phyloP scores from a whole-genome alignment of 352 stramenopile genomes.

The Phytophthora agathidicida region DNA sequence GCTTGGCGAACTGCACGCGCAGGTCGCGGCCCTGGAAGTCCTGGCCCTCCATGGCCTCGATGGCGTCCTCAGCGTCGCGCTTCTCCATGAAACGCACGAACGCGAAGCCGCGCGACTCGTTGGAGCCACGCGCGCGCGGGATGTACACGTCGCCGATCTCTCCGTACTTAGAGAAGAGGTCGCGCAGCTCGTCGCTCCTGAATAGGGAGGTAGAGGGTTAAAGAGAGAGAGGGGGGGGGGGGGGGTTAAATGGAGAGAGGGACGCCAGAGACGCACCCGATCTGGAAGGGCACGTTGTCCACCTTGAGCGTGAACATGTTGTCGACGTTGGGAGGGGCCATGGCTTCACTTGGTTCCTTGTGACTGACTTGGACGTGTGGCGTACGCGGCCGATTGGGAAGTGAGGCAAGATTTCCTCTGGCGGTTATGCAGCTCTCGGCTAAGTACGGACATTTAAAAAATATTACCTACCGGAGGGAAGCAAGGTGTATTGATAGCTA shows the following conservation, averaged over 20 bases:
- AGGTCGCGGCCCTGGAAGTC: constrained; percentile 76
- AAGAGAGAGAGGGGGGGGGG: background rate
- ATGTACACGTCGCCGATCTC: constrained; percentile 89
- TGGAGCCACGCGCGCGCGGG: constrained; percentile 70
- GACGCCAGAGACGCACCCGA: constrained; percentile 45
- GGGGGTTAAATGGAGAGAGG: background rate
- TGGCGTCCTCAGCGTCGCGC: constrained; percentile 88
- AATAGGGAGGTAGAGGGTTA: background rate
- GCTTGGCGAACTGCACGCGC: constrained; percentile 80
- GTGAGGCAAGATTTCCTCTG: constrained; percentile 5
- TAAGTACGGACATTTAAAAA: no score
- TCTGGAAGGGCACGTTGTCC: constrained; percentile 87
- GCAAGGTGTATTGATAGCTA: no score
- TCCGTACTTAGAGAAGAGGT: constrained; percentile 76
- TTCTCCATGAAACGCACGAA: constrained; percentile 92
- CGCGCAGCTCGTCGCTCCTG: constrained; percentile 60
- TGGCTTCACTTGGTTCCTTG: constrained; percentile 14
- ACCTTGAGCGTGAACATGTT: constrained; percentile 89
- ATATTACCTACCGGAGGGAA: no score
- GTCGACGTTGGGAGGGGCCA: constrained; percentile 81
- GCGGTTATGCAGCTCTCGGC: background rate
- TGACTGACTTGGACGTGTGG: constrained; percentile 5
- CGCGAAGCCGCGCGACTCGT: constrained; percentile 82
- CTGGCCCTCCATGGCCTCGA: constrained; percentile 75
- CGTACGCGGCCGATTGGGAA: constrained; percentile 15